A percentile compares a stretch with the other conserved stretches of the same genome.
Evolutionary conservation across 2,329 filamentous ascomycete species (phyloP).

Genomic region (Talaromyces sp.): DNA sequence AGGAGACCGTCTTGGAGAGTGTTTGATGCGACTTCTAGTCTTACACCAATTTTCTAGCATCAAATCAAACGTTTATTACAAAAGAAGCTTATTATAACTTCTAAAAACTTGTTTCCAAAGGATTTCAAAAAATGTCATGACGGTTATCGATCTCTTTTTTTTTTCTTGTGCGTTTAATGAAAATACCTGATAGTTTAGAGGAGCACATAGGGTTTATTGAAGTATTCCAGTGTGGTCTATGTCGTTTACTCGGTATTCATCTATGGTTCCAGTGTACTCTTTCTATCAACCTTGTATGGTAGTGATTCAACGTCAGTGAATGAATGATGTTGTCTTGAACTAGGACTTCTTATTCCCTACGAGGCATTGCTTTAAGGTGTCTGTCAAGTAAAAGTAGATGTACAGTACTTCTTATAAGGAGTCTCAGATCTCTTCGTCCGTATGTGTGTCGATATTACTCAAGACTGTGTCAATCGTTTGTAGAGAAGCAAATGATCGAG

Average conservation of each 20-base stretch:
- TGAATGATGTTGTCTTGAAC: not conserved
- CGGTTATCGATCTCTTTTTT: constrained; percentile 5
- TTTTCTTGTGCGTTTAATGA: not conserved
- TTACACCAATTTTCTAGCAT: constrained; percentile 10
- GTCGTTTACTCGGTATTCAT: constrained; percentile 5
- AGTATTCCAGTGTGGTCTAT: constrained; percentile 10
- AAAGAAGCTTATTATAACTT: constrained; percentile 3
- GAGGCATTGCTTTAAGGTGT: not conserved
- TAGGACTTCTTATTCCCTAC: not conserved
- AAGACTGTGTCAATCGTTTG: no score
- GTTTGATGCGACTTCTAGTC: constrained; percentile 60
- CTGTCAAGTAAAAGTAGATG: no score
- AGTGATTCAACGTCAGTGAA: not conserved
- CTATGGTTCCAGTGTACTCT: not conserved
- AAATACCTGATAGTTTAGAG: constrained; percentile 10
- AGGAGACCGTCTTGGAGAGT: constrained; percentile 90
- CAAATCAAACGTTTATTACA: constrained; percentile 12
- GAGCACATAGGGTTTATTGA: constrained; percentile 13
- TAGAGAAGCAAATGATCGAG: no score
- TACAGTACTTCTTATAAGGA: no score
- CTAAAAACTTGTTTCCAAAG: constrained; percentile 1
- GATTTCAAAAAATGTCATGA: constrained; percentile 13
- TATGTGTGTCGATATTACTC: no score
- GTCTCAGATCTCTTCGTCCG: no score
- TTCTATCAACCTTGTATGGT: not conserved